Evolutionary conservation across 148 eudicot species (phyloP).

Genomic region (Cornus florida): DNA sequence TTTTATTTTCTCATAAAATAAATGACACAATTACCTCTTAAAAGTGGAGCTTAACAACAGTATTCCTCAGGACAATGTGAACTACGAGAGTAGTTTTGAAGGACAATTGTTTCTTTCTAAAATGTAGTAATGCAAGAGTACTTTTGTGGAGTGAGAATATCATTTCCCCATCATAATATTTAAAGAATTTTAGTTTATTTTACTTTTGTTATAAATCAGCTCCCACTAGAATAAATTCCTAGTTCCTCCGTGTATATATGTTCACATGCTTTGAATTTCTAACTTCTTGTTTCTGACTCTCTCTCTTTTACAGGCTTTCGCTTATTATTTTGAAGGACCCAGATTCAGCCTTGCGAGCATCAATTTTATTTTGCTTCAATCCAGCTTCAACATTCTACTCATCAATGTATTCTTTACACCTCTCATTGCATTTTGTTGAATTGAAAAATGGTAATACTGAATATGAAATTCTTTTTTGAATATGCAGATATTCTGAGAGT

Average conservation of each 20-base stretch:
- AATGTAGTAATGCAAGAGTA: too few species aligned
- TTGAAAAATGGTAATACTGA: background rate
- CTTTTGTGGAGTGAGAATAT: too few species aligned
- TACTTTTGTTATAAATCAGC: too few species aligned
- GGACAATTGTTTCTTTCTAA: background rate
- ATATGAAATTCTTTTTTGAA: background rate
- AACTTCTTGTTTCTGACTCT: constrained; percentile 3
- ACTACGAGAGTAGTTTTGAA: too few species aligned
- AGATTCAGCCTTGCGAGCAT: constrained; percentile 66
- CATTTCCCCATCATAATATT: too few species aligned
- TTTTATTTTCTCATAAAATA: too few species aligned
- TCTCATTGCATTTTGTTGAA: background rate
- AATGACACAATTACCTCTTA: too few species aligned
- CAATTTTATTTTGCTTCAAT: constrained; percentile 88
- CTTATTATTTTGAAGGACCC: constrained; percentile 61
- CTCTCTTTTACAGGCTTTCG: constrained; percentile 66
- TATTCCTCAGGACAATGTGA: too few species aligned
- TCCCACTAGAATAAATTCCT: too few species aligned
- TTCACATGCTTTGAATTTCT: background rate
- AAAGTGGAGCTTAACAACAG: too few species aligned
- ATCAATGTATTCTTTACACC: constrained; percentile 54
- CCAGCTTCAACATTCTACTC: constrained; percentile 98
- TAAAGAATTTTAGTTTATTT: too few species aligned
- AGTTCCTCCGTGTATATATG: background rate
- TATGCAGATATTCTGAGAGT: constrained; percentile 87